phyloP scores from a whole-genome alignment of 2,329 filamentous ascomycete genomes.

The Ascochyta rabiei region DNA sequence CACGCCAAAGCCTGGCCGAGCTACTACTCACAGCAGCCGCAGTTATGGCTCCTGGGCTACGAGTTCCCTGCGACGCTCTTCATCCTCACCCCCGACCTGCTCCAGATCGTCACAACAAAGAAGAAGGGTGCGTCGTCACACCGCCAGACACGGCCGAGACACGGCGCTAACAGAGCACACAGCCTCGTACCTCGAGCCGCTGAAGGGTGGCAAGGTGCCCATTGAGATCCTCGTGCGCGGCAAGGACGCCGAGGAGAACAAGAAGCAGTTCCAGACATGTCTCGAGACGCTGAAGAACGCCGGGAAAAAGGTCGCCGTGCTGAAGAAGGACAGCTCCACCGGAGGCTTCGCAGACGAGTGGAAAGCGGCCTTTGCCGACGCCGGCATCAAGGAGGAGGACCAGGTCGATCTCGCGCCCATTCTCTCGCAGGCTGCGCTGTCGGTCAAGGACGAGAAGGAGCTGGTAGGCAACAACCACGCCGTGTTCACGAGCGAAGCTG shows the following conservation, averaged over 20 bases:
- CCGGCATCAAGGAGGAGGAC: slow-evolving; percentile 80
- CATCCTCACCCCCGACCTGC: slow-evolving; percentile 83
- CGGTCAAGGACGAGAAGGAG: slow-evolving; percentile 94
- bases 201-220: slow-evolving; percentile 90
- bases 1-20: slow-evolving; percentile 14
- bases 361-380: slow-evolving; percentile 78
- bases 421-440: slow-evolving; percentile 81
- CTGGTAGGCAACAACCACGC: slow-evolving; percentile 57
- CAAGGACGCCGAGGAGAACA: slow-evolving; percentile 90
- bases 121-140: slow-evolving; percentile 77
- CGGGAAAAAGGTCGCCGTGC: slow-evolving; percentile 87
- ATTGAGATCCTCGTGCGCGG: slow-evolving; percentile 90
- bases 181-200: slow-evolving; percentile 91
- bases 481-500: not conserved
- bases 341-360: slow-evolving; percentile 96
- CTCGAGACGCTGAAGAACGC: slow-evolving; percentile 84
- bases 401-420: slow-evolving; percentile 85
- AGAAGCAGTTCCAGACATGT: slow-evolving; percentile 85
- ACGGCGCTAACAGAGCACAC: slow-evolving; percentile 45
- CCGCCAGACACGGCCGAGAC: not conserved
- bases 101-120: slow-evolving; percentile 92
- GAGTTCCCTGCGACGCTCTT: slow-evolving; percentile 97
- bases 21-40: slow-evolving; percentile 33
- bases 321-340: slow-evolving; percentile 81
- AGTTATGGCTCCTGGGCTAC: slow-evolving; percentile 99